Conservation (phyloP, 169 alveolate species). For the Cryptosporidium tyzzeri region DNA sequence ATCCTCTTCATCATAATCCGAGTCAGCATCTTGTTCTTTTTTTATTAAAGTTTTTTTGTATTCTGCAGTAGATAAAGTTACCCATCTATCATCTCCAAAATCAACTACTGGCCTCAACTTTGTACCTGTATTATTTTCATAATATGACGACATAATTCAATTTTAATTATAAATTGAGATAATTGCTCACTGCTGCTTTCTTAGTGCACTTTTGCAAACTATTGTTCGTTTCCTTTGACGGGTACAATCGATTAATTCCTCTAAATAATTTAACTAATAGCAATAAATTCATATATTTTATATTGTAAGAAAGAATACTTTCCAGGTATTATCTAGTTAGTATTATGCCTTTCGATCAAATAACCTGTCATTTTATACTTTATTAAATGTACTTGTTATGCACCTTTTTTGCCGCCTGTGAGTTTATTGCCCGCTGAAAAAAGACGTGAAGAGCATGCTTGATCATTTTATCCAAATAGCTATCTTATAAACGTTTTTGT, state of each 20-base stretch:
- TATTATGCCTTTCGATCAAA: background rate
- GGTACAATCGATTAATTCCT: background rate
- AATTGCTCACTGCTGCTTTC: background rate
- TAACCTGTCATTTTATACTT: slow-evolving; percentile 43
- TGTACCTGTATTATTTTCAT: slow-evolving; percentile 60
- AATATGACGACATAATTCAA: slow-evolving; percentile 44
- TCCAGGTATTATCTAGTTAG: background rate
- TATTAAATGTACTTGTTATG: slow-evolving; percentile 53
- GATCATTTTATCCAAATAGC: background rate
- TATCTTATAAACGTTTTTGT: background rate
- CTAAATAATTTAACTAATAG: background rate
- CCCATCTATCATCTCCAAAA: slow-evolving; percentile 75
- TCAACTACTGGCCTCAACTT: slow-evolving; percentile 72
- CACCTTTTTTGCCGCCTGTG: slow-evolving; percentile 75
- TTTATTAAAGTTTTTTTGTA: slow-evolving; percentile 36
- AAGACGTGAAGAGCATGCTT: slow-evolving; percentile 49
- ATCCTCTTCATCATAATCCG: slow-evolving; percentile 5
- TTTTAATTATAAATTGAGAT: background rate
- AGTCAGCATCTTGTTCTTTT: slow-evolving; percentile 9
- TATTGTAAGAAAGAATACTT: background rate
- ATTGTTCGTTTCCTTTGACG: background rate
- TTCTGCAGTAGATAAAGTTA: slow-evolving; percentile 72
- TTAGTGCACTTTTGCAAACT: background rate
- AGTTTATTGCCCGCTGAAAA: slow-evolving; percentile 9
- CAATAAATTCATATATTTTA: background rate